Percentiles rank a stretch among this genome's conserved stretches.
These are phyloP conservation scores for Xylaria venustula DNA, from an alignment of 495 filamentous ascomycete genomes.

Conservation along the genomic window DNA sequence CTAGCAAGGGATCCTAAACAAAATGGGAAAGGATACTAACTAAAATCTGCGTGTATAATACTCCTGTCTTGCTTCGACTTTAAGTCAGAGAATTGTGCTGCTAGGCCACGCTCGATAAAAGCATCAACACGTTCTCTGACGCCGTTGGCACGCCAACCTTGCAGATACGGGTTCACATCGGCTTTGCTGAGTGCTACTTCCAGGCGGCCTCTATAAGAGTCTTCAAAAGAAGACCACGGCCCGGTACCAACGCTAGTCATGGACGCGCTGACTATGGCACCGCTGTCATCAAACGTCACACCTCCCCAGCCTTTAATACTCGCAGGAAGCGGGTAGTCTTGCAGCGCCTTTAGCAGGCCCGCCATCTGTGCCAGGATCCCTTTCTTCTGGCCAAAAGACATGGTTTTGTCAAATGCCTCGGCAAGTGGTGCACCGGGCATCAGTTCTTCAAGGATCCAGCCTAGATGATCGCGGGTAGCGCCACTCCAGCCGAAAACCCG, in stretches of 20 bases:
- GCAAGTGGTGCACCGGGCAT: slow-evolving; percentile 20
- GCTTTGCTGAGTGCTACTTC: slow-evolving; percentile 22
- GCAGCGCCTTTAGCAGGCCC: slow-evolving; percentile 23
- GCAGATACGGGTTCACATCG: slow-evolving; percentile 24
- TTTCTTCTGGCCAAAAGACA: neutral
- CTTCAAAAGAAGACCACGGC: slow-evolving; percentile 26
- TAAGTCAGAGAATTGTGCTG: slow-evolving; percentile 24
- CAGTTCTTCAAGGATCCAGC: slow-evolving; percentile 32
- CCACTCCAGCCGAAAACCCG: slow-evolving; percentile 27
- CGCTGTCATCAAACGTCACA: slow-evolving; percentile 28
- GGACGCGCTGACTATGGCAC: slow-evolving; percentile 24
- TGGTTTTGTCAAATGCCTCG: slow-evolving; percentile 12
- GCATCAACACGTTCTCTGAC: slow-evolving; percentile 27
- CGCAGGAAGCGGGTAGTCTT: slow-evolving; percentile 26
- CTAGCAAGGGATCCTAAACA: too few species aligned
- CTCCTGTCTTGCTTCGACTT: slow-evolving; percentile 21
- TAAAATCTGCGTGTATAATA: slow-evolving; percentile 27
- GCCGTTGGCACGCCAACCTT: slow-evolving; percentile 26
- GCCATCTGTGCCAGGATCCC: slow-evolving; percentile 15
- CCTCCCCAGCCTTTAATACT: slow-evolving; percentile 28
- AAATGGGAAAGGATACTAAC: slow-evolving; percentile 12
- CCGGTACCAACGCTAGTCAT: slow-evolving; percentile 27
- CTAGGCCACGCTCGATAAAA: slow-evolving; percentile 26
- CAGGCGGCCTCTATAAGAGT: slow-evolving; percentile 20
- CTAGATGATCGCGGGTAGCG: neutral